Conservation (phyloP, 2,329 filamentous ascomycete species). For the Ceratocystis alfenasii region DNA sequence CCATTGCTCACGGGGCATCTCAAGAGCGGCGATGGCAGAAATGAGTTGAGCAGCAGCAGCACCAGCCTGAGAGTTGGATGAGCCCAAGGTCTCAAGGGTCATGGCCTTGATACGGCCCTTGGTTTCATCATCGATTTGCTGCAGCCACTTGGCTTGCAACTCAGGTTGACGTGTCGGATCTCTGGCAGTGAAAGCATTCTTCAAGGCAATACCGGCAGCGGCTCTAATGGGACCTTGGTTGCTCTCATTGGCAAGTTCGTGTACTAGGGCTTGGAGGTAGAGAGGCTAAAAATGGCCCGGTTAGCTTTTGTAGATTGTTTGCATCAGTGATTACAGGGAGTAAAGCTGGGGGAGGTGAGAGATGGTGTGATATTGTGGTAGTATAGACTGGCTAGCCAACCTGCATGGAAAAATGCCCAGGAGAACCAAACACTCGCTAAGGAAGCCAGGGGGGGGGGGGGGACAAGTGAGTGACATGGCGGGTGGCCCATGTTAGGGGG, state of each 20-base stretch:
- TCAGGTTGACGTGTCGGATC: slow-evolving; percentile 78
- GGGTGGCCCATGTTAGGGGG: neutral
- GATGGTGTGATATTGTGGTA: neutral
- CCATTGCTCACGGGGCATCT: slow-evolving; percentile 89
- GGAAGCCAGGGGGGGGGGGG: neutral
- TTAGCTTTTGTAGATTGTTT: slow-evolving; percentile 9
- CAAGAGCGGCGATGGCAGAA: slow-evolving; percentile 85
- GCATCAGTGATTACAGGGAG: neutral
- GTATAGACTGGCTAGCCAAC: neutral
- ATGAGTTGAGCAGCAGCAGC: slow-evolving; percentile 90
- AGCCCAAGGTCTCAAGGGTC: slow-evolving; percentile 75
- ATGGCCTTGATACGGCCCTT: slow-evolving; percentile 82
- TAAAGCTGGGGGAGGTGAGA: neutral
- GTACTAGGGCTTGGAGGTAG: slow-evolving; percentile 85
- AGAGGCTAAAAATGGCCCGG: slow-evolving; percentile 49
- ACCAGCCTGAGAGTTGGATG: slow-evolving; percentile 69
- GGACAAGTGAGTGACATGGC: slow-evolving; percentile 14
- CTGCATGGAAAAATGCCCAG: neutral
- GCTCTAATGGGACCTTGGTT: slow-evolving; percentile 75
- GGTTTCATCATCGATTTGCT: slow-evolving; percentile 65
- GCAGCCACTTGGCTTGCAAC: slow-evolving; percentile 86
- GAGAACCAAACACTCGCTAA: neutral
- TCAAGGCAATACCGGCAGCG: slow-evolving; percentile 88
- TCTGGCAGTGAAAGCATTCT: slow-evolving; percentile 94
- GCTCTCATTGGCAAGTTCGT: slow-evolving; percentile 85